Conservation (phyloP, 2,329 filamentous ascomycete genomes). For the Phialocephala subalpina region DNA sequence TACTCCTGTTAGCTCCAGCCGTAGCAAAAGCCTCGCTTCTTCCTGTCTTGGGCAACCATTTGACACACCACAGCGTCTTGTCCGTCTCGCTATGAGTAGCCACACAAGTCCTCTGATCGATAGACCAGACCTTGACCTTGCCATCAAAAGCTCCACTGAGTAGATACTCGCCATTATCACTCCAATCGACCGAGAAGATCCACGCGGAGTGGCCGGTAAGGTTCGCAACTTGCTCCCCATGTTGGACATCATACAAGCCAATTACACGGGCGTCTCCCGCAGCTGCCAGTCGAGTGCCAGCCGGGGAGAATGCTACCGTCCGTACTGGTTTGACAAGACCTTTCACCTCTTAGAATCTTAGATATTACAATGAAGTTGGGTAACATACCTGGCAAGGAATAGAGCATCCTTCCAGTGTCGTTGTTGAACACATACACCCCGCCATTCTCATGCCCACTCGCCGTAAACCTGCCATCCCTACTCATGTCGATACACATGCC, state of each 20-base stretch:
- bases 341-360: constrained; percentile 41
- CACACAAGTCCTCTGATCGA: constrained; percentile 84
- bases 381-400: constrained; percentile 78
- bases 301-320: constrained; percentile 86
- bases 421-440: constrained; percentile 96
- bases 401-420: constrained; percentile 82
- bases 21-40: constrained; percentile 77
- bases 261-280: constrained; percentile 91
- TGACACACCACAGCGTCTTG: constrained; percentile 82
- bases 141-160: constrained; percentile 90
- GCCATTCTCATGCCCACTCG: constrained; percentile 92
- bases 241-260: constrained; percentile 88
- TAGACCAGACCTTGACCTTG: constrained; percentile 95
- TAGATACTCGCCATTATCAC: constrained; percentile 88
- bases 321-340: constrained; percentile 89
- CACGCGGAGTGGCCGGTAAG: constrained; percentile 82
- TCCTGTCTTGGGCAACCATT: constrained; percentile 79
- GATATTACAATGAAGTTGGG: not conserved
- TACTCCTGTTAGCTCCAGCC: constrained; percentile 76
- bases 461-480: constrained; percentile 82
- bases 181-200: constrained; percentile 94
- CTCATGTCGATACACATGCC: constrained; percentile 87
- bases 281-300: constrained; percentile 83
- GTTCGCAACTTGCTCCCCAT: constrained; percentile 91
- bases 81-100: constrained; percentile 94